These are phyloP conservation scores for Trametes coccinea DNA, from an alignment of 768 basidiomycete genomes.

Conservation along the genomic window DNA sequence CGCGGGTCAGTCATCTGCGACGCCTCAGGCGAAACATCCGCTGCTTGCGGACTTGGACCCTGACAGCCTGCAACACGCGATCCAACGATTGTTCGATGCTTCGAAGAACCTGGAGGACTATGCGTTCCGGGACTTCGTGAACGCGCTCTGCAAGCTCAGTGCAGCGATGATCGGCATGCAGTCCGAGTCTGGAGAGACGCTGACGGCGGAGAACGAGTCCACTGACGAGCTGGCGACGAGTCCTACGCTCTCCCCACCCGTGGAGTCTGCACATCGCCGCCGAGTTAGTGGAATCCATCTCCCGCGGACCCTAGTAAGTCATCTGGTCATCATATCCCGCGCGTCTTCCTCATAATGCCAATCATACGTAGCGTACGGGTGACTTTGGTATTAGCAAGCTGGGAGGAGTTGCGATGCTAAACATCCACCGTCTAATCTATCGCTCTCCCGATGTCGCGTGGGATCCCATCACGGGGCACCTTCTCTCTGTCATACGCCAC, in stretches of 20 bases:
- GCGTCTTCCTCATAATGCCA: background rate
- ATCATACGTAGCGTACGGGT: slow-evolving; percentile 63
- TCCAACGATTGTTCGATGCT: slow-evolving; percentile 85
- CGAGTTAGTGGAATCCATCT: slow-evolving; percentile 89
- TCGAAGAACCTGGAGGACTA: slow-evolving; percentile 81
- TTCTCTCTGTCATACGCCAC: slow-evolving; percentile 75
- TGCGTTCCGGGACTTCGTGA: slow-evolving; percentile 77
- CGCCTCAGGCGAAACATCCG: slow-evolving; percentile 48
- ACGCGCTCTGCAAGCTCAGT: slow-evolving; percentile 81
- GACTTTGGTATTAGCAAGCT: slow-evolving; percentile 94
- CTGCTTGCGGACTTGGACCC: slow-evolving; percentile 72
- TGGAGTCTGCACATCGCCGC: slow-evolving; percentile 55
- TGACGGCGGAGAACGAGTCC: slow-evolving; percentile 38
- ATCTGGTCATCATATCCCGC: background rate
- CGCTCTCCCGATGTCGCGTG: slow-evolving; percentile 84
- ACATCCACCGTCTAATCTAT: slow-evolving; percentile 85
- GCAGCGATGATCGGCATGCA: slow-evolving; percentile 94
- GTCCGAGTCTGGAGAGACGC: slow-evolving; percentile 39
- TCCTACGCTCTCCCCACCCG: slow-evolving; percentile 37
- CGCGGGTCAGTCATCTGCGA: slow-evolving; percentile 24
- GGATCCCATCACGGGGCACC: slow-evolving; percentile 77
- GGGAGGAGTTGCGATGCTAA: slow-evolving; percentile 75
- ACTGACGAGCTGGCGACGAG: slow-evolving; percentile 40
- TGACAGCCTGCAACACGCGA: slow-evolving; percentile 69
- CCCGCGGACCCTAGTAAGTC: slow-evolving; percentile 69